Percentiles rank a stretch among this genome's conserved stretches.
Conservation (phyloP, 176 grass and related monocot genomes). For the Paspalum vaginatum region DNA sequence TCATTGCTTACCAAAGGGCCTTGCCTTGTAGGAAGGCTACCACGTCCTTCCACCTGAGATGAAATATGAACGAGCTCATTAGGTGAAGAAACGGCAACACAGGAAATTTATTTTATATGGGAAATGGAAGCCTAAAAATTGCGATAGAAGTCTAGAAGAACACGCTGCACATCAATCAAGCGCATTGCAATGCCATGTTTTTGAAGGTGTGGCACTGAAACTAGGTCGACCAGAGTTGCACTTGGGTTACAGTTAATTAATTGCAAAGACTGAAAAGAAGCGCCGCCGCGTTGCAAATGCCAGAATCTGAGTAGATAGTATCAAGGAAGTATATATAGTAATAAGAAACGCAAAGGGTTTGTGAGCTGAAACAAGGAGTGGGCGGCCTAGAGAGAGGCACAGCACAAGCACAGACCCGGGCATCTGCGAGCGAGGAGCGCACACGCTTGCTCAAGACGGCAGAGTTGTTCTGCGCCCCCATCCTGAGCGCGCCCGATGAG, state of each 20-base stretch:
- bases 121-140: not conserved
- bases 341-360: not conserved
- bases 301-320: not conserved
- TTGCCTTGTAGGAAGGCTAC: slow-evolving; percentile 54
- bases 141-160: not conserved
- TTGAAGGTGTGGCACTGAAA: not conserved
- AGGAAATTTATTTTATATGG: not conserved
- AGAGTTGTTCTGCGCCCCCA: slow-evolving; percentile 65
- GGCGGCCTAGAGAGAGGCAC: not conserved
- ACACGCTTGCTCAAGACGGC: slow-evolving; percentile 61
- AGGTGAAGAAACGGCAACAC: not conserved
- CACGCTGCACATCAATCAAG: not conserved
- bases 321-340: no score
- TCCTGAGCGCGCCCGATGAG: slow-evolving; percentile 39
- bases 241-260: not conserved
- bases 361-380: not conserved
- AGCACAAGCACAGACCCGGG: slow-evolving; percentile 11
- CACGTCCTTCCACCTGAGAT: slow-evolving; percentile 69
- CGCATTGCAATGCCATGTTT: not conserved
- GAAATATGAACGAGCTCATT: slow-evolving; percentile 3
- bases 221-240: not conserved
- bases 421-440: slow-evolving; percentile 69
- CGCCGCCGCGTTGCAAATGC: not conserved
- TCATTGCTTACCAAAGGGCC: slow-evolving; percentile 52
- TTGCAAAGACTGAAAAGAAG: not conserved